These are phyloP conservation scores for Tulasnella sp. DNA, from an alignment of 768 basidiomycete species.

Conservation along the genomic window DNA sequence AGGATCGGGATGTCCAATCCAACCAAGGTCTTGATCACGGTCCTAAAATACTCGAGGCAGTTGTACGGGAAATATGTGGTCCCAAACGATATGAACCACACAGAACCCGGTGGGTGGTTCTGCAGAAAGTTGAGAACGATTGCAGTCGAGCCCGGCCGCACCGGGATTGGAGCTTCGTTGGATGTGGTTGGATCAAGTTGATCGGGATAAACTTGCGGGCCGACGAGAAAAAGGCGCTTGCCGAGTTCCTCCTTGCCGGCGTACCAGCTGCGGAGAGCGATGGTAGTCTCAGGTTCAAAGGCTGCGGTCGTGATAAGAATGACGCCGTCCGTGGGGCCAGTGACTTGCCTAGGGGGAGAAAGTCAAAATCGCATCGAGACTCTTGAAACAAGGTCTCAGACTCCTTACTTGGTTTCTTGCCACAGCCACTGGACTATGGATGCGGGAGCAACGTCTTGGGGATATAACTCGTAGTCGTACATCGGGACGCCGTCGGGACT, in stretches of 20 bases:
- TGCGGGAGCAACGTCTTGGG: background rate
- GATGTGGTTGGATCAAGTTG: background rate
- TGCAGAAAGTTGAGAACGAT: constrained; percentile 4
- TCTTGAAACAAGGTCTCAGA: background rate
- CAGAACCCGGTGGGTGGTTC: background rate
- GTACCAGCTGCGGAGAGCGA: background rate
- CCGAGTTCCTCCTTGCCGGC: background rate
- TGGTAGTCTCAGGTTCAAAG: constrained; percentile 5
- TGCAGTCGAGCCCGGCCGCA: background rate
- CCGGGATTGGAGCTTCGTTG: background rate
- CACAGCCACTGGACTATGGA: background rate
- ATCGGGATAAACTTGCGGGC: background rate
- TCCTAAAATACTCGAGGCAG: background rate
- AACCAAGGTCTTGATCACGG: background rate
- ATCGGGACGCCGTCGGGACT: background rate
- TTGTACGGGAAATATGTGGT: background rate
- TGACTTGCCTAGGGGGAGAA: background rate
- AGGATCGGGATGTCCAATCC: background rate
- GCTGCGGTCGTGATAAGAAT: background rate
- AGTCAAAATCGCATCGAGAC: background rate
- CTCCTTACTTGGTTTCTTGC: background rate
- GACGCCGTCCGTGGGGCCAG: background rate
- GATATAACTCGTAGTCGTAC: background rate
- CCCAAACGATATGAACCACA: constrained; percentile 9
- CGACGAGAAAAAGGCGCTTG: background rate